Evolutionary conservation across 208 protist genomes (phyloP).

Genomic region (Histomonas meleagridis): DNA sequence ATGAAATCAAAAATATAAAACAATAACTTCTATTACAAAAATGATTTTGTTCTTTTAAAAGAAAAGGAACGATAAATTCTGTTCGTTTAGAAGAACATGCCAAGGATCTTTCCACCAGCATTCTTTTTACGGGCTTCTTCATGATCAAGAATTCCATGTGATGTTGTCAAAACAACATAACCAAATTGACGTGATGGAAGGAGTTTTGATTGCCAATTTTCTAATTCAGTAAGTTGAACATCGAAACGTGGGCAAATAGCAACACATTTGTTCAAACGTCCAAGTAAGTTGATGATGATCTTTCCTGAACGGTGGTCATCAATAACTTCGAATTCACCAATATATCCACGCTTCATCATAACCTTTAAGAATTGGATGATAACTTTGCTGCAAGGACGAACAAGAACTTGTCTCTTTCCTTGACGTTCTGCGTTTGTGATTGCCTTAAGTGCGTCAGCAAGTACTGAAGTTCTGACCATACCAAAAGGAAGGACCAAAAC

Average conservation of each 20-base stretch:
- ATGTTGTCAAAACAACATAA: slow-evolving; percentile 97
- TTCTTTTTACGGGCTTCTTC: slow-evolving; percentile 90
- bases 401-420: slow-evolving; percentile 97
- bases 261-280: slow-evolving; percentile 99
- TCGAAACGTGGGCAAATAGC: slow-evolving; percentile 74
- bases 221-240: slow-evolving; percentile 72
- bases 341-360: slow-evolving; percentile 99
- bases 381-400: slow-evolving; percentile 96
- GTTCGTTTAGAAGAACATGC: slow-evolving; percentile 94
- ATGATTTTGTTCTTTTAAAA: too few relatives aligned
- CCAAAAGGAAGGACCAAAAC: background rate
- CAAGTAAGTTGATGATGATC: slow-evolving; percentile 98
- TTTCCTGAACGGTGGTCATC: slow-evolving; percentile 98
- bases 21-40: too few relatives aligned
- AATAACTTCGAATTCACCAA: slow-evolving; percentile 99
- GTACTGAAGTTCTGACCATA: slow-evolving; percentile 94
- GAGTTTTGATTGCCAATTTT: slow-evolving; percentile 94
- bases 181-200: slow-evolving; percentile 99
- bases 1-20: too few relatives aligned
- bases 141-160: slow-evolving; percentile 99
- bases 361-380: slow-evolving; percentile 97
- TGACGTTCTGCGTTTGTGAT: slow-evolving; percentile 93
- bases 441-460: slow-evolving; percentile 88
- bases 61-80: too few relatives aligned
- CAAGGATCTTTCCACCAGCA: slow-evolving; percentile 99